A percentile compares a stretch with the other conserved stretches of the same genome.
Conservation (phyloP, 148 eudicot genomes). For the Fagopyrum homotropicum region DNA sequence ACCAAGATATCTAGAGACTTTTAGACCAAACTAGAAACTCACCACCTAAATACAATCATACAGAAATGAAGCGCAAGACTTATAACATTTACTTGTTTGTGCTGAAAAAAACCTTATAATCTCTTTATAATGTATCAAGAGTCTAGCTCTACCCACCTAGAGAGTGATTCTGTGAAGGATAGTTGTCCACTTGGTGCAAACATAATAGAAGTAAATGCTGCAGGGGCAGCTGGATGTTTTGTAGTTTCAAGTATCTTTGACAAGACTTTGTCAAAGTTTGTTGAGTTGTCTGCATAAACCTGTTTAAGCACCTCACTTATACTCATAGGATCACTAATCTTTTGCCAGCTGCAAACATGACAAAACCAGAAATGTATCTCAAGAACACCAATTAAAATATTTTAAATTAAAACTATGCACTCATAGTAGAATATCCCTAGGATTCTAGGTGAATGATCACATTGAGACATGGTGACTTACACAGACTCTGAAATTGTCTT, state of each 20-base stretch:
- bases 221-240: constrained; percentile 93
- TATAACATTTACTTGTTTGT: neutral
- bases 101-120: neutral
- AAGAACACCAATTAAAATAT: constrained; percentile 9
- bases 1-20: constrained; percentile 12
- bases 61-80: neutral
- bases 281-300: constrained; percentile 91
- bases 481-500: constrained; percentile 51
- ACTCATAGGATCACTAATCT: constrained; percentile 79
- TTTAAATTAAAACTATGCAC: neutral
- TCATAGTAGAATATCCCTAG: neutral
- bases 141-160: constrained; percentile 33
- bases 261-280: constrained; percentile 74
- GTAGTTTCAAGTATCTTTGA: constrained; percentile 62
- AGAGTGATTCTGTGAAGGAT: constrained; percentile 66
- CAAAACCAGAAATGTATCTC: neutral
- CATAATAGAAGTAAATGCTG: constrained; percentile 86
- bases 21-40: constrained; percentile 11
- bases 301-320: constrained; percentile 75
- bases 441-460: neutral
- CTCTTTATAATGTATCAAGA: neutral
- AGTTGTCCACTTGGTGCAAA: constrained; percentile 72
- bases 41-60: neutral
- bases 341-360: constrained; percentile 62
- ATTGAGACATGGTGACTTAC: constrained; percentile 30